Evolutionary conservation across 2,329 filamentous ascomycete species (phyloP), one percentile per base, ranked within the genome.

Genomic region (Neonectria faginata): DNA sequence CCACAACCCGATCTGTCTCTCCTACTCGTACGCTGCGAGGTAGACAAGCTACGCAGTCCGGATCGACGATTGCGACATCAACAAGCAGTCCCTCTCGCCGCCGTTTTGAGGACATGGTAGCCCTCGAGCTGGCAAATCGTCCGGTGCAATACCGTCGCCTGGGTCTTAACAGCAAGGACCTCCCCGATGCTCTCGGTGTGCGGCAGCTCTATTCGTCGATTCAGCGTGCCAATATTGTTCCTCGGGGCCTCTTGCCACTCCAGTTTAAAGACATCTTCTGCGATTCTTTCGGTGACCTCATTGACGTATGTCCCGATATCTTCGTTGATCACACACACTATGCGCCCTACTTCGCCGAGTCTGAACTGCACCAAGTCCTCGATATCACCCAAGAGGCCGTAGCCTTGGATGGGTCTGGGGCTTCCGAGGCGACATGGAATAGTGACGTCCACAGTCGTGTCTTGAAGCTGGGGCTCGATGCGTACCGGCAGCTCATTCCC

Each of bases 311-410:
- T 22, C 27, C 47, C 25, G 25, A 50, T 16, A 50, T 50, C 25
- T 50, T 50, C 25, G n/a, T 50, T 22, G 25, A 50, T 22, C 10
- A 50, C n/a, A 18, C 25, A 50, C 14, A 50, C 20, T 50, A 22
- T 27, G 25, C 25, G 25, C 25, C 47, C 18, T 50, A 50, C 22
- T 50, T 50, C n/a, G 25, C 47, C n/a, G 25, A 50, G 47, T 18
- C 47, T 22, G 10, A 50, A 22, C 47, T 50, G 11, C 25, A 50
- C 22, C 25, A 50, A 27, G 47, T 60, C 50, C 52, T 60, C 14
- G 36, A 54, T 41, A 54, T 54, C 20, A 54, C 51, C 14, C 18
- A 54, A 54, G 51, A 54, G 39, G 51, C 51, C 5, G 18, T 54
- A 5, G 18, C n/a, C 14, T 54, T 54, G 20, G 51, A 54, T 18